Evolutionary conservation across 2,329 filamentous ascomycete genomes (phyloP).

Genomic region (Nigrospora osmanthi): DNA sequence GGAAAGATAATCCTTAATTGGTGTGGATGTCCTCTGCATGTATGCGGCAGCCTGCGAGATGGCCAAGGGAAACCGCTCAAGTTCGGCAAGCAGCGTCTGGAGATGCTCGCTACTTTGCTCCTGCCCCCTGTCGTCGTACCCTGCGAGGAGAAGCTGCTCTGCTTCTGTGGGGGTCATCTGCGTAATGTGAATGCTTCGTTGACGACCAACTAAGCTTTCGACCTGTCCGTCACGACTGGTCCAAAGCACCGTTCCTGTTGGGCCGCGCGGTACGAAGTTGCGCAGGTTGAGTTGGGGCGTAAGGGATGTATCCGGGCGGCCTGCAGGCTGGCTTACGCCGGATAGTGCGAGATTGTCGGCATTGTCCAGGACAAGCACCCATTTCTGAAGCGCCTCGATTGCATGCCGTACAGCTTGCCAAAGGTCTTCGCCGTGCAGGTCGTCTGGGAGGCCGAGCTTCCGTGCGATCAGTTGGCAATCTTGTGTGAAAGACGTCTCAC

Average conservation of each 20-base stretch:
- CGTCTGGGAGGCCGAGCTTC: conserved; percentile 1
- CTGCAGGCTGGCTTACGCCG: conserved; percentile 6
- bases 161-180: conserved; percentile 14
- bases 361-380: conserved; percentile 26
- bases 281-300: conserved; percentile 3
- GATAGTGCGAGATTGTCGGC: conserved; percentile 22
- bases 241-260: conserved; percentile 20
- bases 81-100: conserved; percentile 11
- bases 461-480: background rate
- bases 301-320: background rate
- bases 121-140: background rate
- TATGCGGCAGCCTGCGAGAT: conserved; percentile 23
- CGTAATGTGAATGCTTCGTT: conserved; percentile 12
- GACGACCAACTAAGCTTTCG: conserved; percentile 13
- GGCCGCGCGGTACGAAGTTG: conserved; percentile 15
- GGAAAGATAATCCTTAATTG: conserved; percentile 15
- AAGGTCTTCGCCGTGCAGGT: conserved; percentile 1
- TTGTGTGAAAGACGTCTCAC: background rate
- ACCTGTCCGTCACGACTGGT: conserved; percentile 19
- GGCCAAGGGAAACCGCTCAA: conserved; percentile 21
- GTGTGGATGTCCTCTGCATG: conserved; percentile 16
- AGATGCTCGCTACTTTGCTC: conserved; percentile 1
- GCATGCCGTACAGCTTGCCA: conserved; percentile 5
- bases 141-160: conserved; percentile 6
- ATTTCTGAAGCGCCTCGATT: conserved; percentile 12